These are phyloP conservation scores for Selenicereus undatus DNA, from an alignment of 148 eudicot species.

Conservation along the genomic window DNA sequence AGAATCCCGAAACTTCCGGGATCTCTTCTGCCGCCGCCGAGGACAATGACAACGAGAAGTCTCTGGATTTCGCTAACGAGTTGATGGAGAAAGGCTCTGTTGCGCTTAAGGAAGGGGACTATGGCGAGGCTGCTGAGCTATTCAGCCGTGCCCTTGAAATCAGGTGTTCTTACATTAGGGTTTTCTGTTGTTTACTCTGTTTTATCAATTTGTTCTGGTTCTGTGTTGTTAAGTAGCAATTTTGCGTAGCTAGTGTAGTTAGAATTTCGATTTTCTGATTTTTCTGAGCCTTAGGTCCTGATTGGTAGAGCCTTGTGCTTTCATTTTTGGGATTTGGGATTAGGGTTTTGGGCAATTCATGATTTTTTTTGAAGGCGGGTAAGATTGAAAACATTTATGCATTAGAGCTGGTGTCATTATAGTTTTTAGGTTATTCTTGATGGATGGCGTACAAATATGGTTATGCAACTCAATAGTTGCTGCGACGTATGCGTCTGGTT, in stretches of 20 bases:
- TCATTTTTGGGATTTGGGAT: neutral
- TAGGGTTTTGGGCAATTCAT: neutral
- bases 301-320: neutral
- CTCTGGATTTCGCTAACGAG: constrained; percentile 61
- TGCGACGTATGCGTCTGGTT: neutral
- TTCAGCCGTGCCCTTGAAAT: constrained; percentile 97
- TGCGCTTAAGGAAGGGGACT: constrained; percentile 59
- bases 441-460: neutral
- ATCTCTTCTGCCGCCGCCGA: constrained; percentile 25
- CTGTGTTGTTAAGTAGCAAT: neutral
- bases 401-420: neutral
- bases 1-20: constrained; percentile 33
- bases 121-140: constrained; percentile 66
- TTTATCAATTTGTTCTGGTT: neutral
- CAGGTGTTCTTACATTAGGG: constrained; percentile 37
- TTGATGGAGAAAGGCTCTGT: constrained; percentile 53
- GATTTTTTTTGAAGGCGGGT: neutral
- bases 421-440: neutral
- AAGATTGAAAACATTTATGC: neutral
- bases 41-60: constrained; percentile 27
- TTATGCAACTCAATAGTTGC: neutral
- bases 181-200: neutral
- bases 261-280: neutral
- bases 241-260: neutral
- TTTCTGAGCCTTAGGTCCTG: neutral